Evolutionary conservation across 2,329 filamentous ascomycete species (phyloP).

Genomic region (Orbilia oligospora): DNA sequence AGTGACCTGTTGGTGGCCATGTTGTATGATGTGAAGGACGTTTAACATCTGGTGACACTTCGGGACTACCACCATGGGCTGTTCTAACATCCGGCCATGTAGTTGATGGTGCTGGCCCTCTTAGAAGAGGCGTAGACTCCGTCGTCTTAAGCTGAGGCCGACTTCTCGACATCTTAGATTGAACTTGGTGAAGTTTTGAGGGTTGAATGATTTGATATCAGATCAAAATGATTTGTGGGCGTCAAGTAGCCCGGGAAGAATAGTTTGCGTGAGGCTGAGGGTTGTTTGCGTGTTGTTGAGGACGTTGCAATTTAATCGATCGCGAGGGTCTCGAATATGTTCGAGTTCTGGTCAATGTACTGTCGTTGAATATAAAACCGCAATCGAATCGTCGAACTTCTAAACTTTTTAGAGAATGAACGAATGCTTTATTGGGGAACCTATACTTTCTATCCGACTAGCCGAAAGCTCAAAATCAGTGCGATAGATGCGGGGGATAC

Average conservation of each 20-base stretch:
- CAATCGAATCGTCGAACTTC: neutral
- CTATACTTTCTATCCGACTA: constrained; percentile 23
- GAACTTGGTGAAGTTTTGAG: neutral
- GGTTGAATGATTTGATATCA: neutral
- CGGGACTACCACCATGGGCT: constrained; percentile 34
- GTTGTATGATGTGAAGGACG: constrained; percentile 48
- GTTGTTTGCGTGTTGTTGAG: constrained; percentile 29
- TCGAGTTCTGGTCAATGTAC: neutral
- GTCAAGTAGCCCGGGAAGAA: neutral
- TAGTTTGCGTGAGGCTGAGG: neutral
- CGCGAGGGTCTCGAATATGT: neutral
- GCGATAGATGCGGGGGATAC: constrained; percentile 46
- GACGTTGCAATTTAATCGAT: too few relatives aligned
- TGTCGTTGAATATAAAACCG: neutral
- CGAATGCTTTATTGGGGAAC: constrained; percentile 11
- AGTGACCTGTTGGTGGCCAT: constrained; percentile 53
- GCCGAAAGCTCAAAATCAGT: neutral
- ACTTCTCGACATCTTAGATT: constrained; percentile 3
- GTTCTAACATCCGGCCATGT: constrained; percentile 56
- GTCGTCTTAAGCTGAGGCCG: constrained; percentile 41
- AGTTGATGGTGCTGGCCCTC: constrained; percentile 25
- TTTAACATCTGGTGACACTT: constrained; percentile 40
- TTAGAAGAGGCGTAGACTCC: constrained; percentile 43
- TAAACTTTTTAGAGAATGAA: neutral
- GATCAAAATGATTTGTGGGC: neutral